phyloP scores from a whole-genome alignment of 176 grass and related monocot genomes.

The Guadua angustifolia region DNA sequence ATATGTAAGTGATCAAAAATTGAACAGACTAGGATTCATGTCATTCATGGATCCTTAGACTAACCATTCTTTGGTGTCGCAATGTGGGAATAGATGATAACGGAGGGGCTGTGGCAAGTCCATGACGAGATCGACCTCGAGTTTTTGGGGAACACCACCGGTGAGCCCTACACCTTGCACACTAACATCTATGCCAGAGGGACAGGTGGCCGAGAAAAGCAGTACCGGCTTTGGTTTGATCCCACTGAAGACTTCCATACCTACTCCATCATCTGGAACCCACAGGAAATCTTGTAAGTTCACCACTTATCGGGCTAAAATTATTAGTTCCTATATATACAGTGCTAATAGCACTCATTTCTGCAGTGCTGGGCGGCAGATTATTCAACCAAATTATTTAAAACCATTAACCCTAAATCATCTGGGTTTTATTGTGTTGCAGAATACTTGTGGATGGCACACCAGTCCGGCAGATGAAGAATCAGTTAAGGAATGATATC shows the following conservation, averaged over 20 bases:
- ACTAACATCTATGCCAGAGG: constrained; percentile 72
- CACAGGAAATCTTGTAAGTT: constrained; percentile 55
- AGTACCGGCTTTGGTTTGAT: constrained; percentile 75
- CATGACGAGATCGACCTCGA: constrained; percentile 76
- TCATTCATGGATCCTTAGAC: constrained; percentile 29
- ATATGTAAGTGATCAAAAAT: constrained; percentile 54
- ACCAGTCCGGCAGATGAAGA: constrained; percentile 60
- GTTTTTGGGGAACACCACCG: constrained; percentile 63
- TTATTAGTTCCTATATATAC: neutral
- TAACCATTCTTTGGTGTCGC: constrained; percentile 23
- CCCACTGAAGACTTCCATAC: constrained; percentile 70
- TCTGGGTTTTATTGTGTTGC: constrained; percentile 2
- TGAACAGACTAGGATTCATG: neutral
- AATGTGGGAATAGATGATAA: constrained; percentile 36
- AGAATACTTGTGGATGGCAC: constrained; percentile 70
- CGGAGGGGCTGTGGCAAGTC: constrained; percentile 34
- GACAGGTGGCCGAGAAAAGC: constrained; percentile 58
- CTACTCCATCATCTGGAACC: constrained; percentile 71
- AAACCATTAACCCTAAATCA: neutral
- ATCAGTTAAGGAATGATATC: constrained; percentile 45
- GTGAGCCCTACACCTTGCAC: constrained; percentile 64
- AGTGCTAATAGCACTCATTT: neutral
- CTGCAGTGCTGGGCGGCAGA: neutral
- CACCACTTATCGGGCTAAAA: neutral
- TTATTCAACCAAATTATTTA: neutral